A percentile compares a stretch with the other conserved stretches of the same genome.
Conservation (phyloP, 176 grass and related monocot genomes). For the Oryza meyeriana region DNA sequence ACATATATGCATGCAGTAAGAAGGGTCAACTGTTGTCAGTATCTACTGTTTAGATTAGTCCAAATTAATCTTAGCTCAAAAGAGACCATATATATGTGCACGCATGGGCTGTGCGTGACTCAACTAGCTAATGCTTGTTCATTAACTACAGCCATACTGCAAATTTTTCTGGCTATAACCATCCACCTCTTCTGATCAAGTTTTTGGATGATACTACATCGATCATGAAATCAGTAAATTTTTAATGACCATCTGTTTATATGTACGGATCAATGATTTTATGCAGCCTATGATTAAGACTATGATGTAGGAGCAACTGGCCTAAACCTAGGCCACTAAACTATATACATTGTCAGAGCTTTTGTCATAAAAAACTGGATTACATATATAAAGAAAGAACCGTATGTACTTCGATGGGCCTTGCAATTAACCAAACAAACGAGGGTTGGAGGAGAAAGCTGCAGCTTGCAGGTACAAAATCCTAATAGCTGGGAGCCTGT, state of each 20-base stretch:
- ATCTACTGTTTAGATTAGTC: background rate
- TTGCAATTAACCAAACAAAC: background rate
- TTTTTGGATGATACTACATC: background rate
- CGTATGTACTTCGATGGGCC: slow-evolving; percentile 25
- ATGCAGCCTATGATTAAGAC: background rate
- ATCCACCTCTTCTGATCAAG: background rate
- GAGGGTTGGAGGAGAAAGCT: slow-evolving; percentile 27
- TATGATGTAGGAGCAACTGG: background rate
- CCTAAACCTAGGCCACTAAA: background rate
- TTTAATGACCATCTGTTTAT: background rate
- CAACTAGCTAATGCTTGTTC: background rate
- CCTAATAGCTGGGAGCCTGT: background rate
- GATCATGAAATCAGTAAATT: background rate
- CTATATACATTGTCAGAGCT: background rate
- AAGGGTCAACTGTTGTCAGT: background rate
- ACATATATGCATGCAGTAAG: background rate
- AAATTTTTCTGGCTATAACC: background rate
- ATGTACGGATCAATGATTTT: background rate
- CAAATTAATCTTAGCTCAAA: background rate
- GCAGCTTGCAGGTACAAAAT: background rate
- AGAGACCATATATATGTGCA: background rate
- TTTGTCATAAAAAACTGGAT: background rate
- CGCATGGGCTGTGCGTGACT: background rate
- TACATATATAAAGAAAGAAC: background rate
- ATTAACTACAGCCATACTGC: background rate